Conservation (phyloP, 2,329 filamentous ascomycete species). For the Diplodia intermedia region DNA sequence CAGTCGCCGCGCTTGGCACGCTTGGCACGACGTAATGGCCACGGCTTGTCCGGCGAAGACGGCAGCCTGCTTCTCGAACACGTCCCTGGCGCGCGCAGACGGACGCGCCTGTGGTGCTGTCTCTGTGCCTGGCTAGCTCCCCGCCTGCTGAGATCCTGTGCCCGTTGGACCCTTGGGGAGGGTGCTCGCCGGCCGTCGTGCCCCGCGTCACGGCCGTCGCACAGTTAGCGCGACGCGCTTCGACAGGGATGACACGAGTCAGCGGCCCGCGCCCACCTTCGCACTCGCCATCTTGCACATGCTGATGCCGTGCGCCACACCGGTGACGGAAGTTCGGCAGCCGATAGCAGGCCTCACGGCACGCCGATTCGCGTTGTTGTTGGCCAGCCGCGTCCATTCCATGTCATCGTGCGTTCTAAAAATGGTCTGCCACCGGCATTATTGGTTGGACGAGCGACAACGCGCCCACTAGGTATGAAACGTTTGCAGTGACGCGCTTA, state of each 20-base stretch:
- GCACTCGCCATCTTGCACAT: neutral
- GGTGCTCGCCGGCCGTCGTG: neutral
- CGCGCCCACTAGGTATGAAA: constrained; percentile 5
- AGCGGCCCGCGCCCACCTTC: constrained; percentile 1
- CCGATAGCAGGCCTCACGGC: constrained; percentile 11
- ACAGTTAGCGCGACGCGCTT: constrained; percentile 23
- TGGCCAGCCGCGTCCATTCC: constrained; percentile 3
- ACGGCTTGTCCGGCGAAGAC: constrained; percentile 10
- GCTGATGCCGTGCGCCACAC: neutral
- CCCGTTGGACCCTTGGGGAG: constrained; percentile 8
- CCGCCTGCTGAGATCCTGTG: neutral
- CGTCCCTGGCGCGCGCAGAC: neutral
- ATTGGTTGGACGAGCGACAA: neutral
- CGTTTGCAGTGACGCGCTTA: constrained; percentile 11
- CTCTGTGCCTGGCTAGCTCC: neutral
- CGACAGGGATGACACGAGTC: constrained; percentile 21
- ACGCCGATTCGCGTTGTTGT: neutral
- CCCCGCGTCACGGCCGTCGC: constrained; percentile 19
- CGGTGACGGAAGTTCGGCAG: constrained; percentile 27
- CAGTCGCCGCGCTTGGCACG: neutral
- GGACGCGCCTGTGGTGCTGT: neutral
- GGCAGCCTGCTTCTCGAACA: neutral
- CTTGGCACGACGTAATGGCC: neutral
- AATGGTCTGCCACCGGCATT: neutral
- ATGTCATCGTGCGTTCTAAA: constrained; percentile 1